Base-by-base conservation (phyloP, 1,139 yeast species). In the Debaryomycetaceae sp. region DNA sequence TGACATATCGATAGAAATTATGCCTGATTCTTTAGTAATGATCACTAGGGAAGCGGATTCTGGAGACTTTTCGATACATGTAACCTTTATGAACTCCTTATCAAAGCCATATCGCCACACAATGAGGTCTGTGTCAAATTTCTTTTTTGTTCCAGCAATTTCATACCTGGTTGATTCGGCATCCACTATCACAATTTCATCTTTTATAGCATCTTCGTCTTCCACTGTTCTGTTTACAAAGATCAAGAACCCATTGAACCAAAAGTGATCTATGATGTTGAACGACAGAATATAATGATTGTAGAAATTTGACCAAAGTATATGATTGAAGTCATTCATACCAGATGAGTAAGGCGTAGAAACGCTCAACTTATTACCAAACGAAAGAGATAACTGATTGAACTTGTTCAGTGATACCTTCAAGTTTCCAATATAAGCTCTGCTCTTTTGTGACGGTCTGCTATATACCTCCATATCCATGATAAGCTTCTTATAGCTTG, bases 31-130 rank as follows among this genome's bases (percentile, higher is more conserved):
- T 36, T 53, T 50, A 13, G 73, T 63, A 23, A 72, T 57, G 29
- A 72, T 47, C 1, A 70, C 53, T 14, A 72, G 54, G 38, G 64
- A 55, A 41, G 58, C 50, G 34, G 45, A 33, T 13, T 37, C 5
- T 7, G 48, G 47, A 6, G 46, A 40, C 7, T 49, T 41, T 7
- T 51, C 50, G 14, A 55, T 52, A 2, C 62, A 47, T 20, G 66
- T 67, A 42, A 62, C 53, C 23, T 54, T 53, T 22, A 68, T 42
- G 34, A 72, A 60, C 14, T 54, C 48, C 39, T 59, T 62, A 38
- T 64, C 60, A 47, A 74, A 66, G 47, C 65, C 63, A 45, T 70
- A 68, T 43, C 72, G 65, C 77, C 78, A 73, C 7, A 71, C 53
- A 27, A 73, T 62, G 40, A 62, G 49, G 49, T 74, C 78, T 43